Conservation (phyloP, 257 asterid genomes). For the Solanum rostratum region DNA sequence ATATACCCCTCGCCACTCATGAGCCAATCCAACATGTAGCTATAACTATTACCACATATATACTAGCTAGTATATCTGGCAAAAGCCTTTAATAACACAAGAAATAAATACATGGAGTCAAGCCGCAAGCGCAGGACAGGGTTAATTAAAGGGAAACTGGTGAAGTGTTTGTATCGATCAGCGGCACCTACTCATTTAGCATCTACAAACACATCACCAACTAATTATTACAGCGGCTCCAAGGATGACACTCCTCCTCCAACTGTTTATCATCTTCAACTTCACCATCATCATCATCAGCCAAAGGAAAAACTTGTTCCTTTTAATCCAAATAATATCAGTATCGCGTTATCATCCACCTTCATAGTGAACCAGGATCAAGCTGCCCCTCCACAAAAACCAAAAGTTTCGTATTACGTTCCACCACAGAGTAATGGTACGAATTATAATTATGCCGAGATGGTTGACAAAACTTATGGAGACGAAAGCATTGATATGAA, state of each 20-base stretch:
- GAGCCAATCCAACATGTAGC: background rate
- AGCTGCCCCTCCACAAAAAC: conserved; percentile 6
- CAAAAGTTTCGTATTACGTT: conserved; percentile 8
- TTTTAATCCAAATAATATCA: background rate
- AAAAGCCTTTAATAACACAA: background rate
- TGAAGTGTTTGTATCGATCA: conserved; percentile 28
- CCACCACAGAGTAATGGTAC: background rate
- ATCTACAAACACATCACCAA: background rate
- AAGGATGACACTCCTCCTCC: background rate
- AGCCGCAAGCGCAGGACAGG: conserved; percentile 24
- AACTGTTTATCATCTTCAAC: background rate
- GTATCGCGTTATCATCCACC: background rate
- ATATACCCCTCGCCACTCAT: background rate
- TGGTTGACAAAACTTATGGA: conserved; percentile 5
- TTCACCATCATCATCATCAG: background rate
- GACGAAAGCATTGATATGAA: conserved; percentile 46
- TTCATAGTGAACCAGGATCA: conserved; percentile 16
- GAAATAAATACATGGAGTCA: conserved; percentile 19
- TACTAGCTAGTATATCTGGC: background rate
- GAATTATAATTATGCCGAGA: background rate
- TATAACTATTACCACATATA: background rate
- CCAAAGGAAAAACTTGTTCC: background rate
- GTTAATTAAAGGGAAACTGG: conserved; percentile 34
- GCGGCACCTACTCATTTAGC: conserved; percentile 5
- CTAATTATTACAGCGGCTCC: background rate